Base-by-base conservation (phyloP, 108 stramenopile genomes). In the Asterionellopsis glacialis region DNA sequence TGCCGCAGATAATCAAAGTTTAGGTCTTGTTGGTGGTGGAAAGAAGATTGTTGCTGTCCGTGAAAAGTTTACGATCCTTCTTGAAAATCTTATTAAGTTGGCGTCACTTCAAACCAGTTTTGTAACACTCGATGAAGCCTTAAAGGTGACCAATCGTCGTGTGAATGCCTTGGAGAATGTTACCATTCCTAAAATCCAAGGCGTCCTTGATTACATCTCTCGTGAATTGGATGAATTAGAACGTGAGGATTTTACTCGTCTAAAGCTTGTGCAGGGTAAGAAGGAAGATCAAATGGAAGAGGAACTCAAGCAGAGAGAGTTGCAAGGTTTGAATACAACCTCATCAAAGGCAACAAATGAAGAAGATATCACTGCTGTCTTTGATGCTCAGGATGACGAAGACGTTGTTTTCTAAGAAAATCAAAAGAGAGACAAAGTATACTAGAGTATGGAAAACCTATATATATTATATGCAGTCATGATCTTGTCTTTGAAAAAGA, bases 111-210 rank as follows among this genome's bases (percentile, higher is more conserved):
- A 98, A 79, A 98, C 97, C 16, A 91, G 88, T 55, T 98, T 97
- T 71, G 78, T 93, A 2, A 97, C 97, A 38, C 80, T 98, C 54
- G 97, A 98, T 75, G 97, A 98, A 74, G 96, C 97, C 10, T 74
- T 96, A 75, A 98, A 98, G 76, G 88, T 98, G 11, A 98, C 96
- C 33, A 98, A 98, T 73, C 91, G 97, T 50, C 90, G 97, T 68
- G 96, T 96, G 41, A 98, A 98, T 78, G 97, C 97, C 16, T 78
- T 98, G 73, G 97, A 98, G 73, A 97, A 97, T 77, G 97, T 98
- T 16, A 98, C 97, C 50, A 94, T 98, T 82, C 97, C 97, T 41
- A 92, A 90, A 50, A 98, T 98, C 74, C 88, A 97, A 72, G 74
- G 57, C 9, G 79, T 84, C n/a, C 73, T 98, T 47, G 70, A 66